Evolutionary conservation across 192 early-diverging fungal genomes (phyloP).

Genomic region (Funneliformis geosporum): DNA sequence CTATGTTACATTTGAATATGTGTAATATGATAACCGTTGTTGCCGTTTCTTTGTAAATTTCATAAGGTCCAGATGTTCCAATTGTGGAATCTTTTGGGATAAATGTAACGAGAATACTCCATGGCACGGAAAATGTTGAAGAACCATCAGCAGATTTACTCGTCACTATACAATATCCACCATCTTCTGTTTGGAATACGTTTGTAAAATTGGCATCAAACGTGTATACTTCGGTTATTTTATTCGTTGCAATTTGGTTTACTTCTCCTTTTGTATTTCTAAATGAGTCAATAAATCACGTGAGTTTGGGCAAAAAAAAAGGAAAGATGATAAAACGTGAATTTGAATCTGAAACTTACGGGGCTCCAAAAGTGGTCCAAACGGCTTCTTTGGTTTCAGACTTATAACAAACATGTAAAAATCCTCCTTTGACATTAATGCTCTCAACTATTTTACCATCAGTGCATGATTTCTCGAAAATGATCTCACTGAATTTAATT

Average conservation of each 20-base stretch:
- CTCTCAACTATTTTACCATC: not conserved
- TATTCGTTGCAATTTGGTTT: not conserved
- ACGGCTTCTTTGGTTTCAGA: not conserved
- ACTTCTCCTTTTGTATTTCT: not conserved
- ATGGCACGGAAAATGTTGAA: not conserved
- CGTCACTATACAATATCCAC: not conserved
- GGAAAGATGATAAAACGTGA: not conserved
- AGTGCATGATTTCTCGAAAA: not conserved
- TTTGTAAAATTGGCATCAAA: not conserved
- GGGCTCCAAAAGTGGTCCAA: not conserved
- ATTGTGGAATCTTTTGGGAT: not conserved
- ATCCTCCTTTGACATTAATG: not conserved
- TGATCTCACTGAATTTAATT: not conserved
- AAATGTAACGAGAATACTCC: not conserved
- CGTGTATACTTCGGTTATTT: not conserved
- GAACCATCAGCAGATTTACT: not conserved
- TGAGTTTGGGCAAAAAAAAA: not conserved
- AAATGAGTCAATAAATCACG: not conserved
- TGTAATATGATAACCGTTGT: not conserved
- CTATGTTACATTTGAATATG: not conserved
- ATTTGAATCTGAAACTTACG: not conserved
- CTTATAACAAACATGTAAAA: not conserved
- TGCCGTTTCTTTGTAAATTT: not conserved
- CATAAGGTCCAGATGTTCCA: not conserved
- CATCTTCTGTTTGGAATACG: not conserved